Base-by-base conservation (phyloP, 805 yeast species). In the Starmerella tilneyi region DNA sequence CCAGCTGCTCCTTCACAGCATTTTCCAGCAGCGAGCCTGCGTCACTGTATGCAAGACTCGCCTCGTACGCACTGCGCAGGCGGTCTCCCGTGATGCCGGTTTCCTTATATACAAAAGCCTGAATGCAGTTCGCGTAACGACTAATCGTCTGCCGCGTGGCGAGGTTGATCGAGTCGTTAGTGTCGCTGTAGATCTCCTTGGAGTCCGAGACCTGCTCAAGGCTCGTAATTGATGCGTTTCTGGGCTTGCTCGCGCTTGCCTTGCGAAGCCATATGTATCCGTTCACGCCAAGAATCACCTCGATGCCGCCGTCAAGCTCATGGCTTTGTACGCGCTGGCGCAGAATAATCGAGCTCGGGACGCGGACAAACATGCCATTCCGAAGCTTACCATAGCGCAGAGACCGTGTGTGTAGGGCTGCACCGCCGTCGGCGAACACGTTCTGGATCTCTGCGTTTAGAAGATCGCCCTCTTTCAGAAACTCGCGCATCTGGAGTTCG, bases 361-460 rank as follows among this genome's bases (percentile, higher is more conserved):
- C 92, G 44, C 72, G 71, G 20, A 83, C 66, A 54, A 86, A 84
- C 26, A 79, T 71, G 31, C 99, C 99, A 61, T 92, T 86, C 62
- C 96, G 76, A 50, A 92, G 70, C 62, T 92, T 92, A 13, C 99
- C 99, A 61, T 92, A 92, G 60, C 88, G 84, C 51, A 94, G 69
- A 0, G 97, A 89, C 62, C 99, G 76, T 1, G 98, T 92, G 63
- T 92, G 99, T 49, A 92, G 67, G 1, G 95, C 80, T 0, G 96
- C 96, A 51, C 85, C 75, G 17, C 98, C 98, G 62, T 86, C 95
- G 53, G 76, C 78, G 62, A 75, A 89, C 32, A 88, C 69, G 13
- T 84, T 78, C 66, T 94, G 98, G 15, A 92, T 95, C 63, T 92
- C 99, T 34, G 96, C 95, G 60, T 92, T 92, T 48, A 92, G 69